Conservation (phyloP, 371 early-diverging fungal species). For the Mucor saturninus region DNA sequence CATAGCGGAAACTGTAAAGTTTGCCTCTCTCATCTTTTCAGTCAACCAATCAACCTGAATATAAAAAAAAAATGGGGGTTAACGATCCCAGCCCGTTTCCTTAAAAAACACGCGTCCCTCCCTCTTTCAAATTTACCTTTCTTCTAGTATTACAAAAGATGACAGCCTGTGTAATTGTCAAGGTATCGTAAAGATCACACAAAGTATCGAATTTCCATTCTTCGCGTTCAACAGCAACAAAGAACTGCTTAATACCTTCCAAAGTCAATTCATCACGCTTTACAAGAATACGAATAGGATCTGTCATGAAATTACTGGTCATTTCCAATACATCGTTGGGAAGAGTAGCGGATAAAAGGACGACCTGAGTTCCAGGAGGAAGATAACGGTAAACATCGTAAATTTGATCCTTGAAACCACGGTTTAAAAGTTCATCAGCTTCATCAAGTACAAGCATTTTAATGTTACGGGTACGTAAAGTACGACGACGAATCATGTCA, state of each 20-base stretch:
- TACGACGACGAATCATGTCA: conserved; percentile 96
- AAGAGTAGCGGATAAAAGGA: conserved; percentile 98
- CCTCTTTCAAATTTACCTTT: conserved; percentile 66
- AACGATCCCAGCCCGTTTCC: background rate
- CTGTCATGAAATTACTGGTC: conserved; percentile 96
- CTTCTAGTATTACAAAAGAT: conserved; percentile 99
- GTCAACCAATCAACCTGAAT: conserved; percentile 93
- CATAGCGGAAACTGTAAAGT: conserved; percentile 98
- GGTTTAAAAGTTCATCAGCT: conserved; percentile 98
- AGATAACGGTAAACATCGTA: conserved; percentile 96
- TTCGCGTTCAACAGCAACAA: conserved; percentile 95
- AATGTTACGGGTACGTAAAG: conserved; percentile 86
- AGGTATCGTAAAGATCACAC: conserved; percentile 95
- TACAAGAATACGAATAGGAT: conserved; percentile 98
- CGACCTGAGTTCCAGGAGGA: conserved; percentile 95
- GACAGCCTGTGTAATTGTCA: conserved; percentile 98
- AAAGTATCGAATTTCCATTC: conserved; percentile 97
- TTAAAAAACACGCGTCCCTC: background rate
- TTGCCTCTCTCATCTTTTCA: conserved; percentile 89
- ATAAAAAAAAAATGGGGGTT: background rate
- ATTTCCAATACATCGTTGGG: conserved; percentile 97
- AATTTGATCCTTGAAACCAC: conserved; percentile 99
- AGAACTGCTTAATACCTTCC: conserved; percentile 99
- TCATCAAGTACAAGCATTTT: conserved; percentile 99
- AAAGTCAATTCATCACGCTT: conserved; percentile 99